A percentile compares a stretch with the other conserved stretches of the same genome.
Conservation (phyloP, 164 flowering plant genomes). For the Chimonanthus salicifolius region DNA sequence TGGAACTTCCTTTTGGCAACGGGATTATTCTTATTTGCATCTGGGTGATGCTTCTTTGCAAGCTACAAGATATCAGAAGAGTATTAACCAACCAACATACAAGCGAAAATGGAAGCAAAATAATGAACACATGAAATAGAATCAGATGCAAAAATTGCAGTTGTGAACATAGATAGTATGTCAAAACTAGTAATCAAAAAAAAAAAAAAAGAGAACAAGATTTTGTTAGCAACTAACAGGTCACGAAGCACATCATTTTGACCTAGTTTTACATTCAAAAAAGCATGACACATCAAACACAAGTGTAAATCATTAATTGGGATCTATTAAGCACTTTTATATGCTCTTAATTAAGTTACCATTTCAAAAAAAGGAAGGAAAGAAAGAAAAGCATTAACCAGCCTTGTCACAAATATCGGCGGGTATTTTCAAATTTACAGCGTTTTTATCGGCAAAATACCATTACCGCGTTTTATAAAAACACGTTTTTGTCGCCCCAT, state of each 20-base stretch:
- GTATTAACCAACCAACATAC: neutral
- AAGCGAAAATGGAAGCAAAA: neutral
- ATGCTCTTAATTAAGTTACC: no score
- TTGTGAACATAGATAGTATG: neutral
- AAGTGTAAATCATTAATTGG: no score
- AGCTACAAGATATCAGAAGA: conserved; percentile 44
- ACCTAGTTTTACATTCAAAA: no score
- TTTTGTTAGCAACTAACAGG: no score
- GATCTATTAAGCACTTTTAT: no score
- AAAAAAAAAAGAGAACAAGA: neutral
- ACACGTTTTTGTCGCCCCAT: no score
- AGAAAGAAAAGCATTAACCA: neutral
- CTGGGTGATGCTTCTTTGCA: conserved; percentile 95
- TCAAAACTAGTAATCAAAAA: neutral
- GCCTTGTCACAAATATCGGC: no score
- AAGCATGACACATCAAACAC: no score
- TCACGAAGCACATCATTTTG: no score
- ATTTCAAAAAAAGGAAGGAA: neutral
- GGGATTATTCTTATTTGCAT: conserved; percentile 76
- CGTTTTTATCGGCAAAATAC: no score
- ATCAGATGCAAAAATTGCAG: neutral
- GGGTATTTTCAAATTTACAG: no score
- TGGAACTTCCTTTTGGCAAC: conserved; percentile 86
- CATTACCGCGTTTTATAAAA: no score
- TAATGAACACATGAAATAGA: neutral